A percentile compares a stretch with the other conserved stretches of the same genome.
Evolutionary conservation across 2,329 filamentous ascomycete genomes (phyloP).

Genomic region (Alternaria brassicae): DNA sequence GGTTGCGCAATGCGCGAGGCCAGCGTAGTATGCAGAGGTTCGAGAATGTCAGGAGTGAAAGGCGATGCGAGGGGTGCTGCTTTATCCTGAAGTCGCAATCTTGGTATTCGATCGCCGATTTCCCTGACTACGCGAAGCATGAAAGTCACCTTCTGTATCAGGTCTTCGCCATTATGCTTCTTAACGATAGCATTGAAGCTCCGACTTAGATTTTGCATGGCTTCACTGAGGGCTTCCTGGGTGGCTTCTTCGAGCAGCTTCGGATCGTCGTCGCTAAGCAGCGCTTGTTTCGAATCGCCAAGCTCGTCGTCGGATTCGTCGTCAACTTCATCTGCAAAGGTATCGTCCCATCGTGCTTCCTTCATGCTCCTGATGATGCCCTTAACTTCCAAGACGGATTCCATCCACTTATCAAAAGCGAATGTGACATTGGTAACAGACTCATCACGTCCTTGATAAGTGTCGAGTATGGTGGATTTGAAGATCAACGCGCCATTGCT

Average conservation of each 20-base stretch:
- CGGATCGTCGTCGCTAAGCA: constrained; percentile 77
- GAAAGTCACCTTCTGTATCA: constrained; percentile 61
- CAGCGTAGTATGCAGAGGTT: constrained; percentile 69
- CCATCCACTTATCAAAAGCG: constrained; percentile 75
- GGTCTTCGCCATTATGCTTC: constrained; percentile 42
- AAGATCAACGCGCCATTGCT: constrained; percentile 71
- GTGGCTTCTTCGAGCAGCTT: constrained; percentile 67
- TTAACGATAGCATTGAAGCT: constrained; percentile 62
- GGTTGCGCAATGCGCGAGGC: constrained; percentile 60
- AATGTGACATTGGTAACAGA: constrained; percentile 68
- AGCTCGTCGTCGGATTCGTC: constrained; percentile 74
- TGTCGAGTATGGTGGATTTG: constrained; percentile 71
- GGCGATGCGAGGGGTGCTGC: constrained; percentile 34
- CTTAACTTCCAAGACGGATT: constrained; percentile 72
- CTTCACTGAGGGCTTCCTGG: constrained; percentile 61
- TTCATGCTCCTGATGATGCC: constrained; percentile 69
- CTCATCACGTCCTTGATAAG: constrained; percentile 75
- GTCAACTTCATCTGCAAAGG: constrained; percentile 75
- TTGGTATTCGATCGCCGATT: constrained; percentile 65
- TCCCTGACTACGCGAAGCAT: constrained; percentile 77
- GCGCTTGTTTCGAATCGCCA: constrained; percentile 68
- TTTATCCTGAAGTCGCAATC: constrained; percentile 41
- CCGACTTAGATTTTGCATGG: constrained; percentile 66
- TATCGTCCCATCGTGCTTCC: constrained; percentile 76
- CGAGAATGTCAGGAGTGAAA: constrained; percentile 62